These are phyloP conservation scores for Nematodospora valgi DNA, from an alignment of 805 yeast species.

Conservation along the genomic window DNA sequence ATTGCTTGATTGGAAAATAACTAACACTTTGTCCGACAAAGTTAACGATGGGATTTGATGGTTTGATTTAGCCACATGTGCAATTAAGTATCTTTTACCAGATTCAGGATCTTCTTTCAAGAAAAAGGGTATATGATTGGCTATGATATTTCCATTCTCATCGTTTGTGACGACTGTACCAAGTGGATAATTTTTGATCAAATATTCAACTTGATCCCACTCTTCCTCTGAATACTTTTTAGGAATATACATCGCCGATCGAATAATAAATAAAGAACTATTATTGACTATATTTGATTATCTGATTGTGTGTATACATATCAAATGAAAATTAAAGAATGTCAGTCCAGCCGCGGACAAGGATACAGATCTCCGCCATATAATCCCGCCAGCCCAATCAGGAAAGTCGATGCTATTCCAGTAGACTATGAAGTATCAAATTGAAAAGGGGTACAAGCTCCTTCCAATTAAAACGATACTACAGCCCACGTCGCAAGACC, in stretches of 20 bases:
- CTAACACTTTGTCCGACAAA: conserved; percentile 38
- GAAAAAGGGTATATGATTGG: conserved; percentile 57
- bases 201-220: conserved; percentile 35
- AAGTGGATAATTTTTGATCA: conserved; percentile 48
- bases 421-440: too few relatives aligned
- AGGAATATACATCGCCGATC: conserved; percentile 42
- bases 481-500: conserved; percentile 58
- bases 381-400: too few relatives aligned
- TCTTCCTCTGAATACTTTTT: conserved; percentile 24
- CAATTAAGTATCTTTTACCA: conserved; percentile 41
- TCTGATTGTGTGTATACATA: conserved; percentile 1
- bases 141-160: conserved; percentile 40
- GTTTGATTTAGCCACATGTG: conserved; percentile 54
- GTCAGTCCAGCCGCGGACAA: too few relatives aligned
- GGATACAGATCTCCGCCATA: too few relatives aligned
- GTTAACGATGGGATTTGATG: conserved; percentile 45
- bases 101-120: conserved; percentile 32
- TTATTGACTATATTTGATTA: background rate
- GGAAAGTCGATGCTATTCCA: too few relatives aligned
- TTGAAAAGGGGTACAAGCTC: too few relatives aligned
- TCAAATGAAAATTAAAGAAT: too few relatives aligned
- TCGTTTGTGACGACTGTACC: conserved; percentile 46
- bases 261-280: too few relatives aligned
- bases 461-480: conserved; percentile 11
- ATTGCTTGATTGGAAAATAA: conserved; percentile 51